Evolutionary conservation across 805 yeast species (phyloP), one percentile per base, ranked within the genome.

Genomic region (Metschnikowia kofuensis): DNA sequence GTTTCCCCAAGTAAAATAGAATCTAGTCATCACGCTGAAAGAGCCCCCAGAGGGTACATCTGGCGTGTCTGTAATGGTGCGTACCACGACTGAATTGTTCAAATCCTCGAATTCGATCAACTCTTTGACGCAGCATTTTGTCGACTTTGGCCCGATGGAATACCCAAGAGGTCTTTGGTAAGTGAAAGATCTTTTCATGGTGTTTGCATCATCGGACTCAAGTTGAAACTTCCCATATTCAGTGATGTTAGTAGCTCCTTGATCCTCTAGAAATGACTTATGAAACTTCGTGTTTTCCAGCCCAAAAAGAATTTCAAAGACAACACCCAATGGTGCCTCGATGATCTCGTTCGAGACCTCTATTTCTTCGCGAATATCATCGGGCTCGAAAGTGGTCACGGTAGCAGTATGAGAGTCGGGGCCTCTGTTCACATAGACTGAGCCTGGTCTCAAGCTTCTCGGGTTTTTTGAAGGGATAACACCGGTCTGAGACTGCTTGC

Each of bases 1-100:
- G 8, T 71, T 74, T 0, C 76, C 89, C 98, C 99, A 94, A 2
- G 85, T 75, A 47, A 89, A 67, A 40, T 83, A 71, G 58, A 83
- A 87, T 51, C 87, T 75, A 0, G 96, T 88, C 53, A 82, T 76
- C 1, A 90, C 90, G 31, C 78, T 74, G 64, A 94, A 94, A 0
- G 87, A 78, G 38, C 77, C 77, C 5, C 99, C 99, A 59, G 91
- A 86, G 0, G 99, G 99, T 13, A 94, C 59, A 15, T 87, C 94
- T 0, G 94, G 95, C 0, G 89, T 84, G 42, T 75, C 77, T 0
- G 90, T 82, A 1, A 72, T 63, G 54, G 84, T 87, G 2, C 76
- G 72, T 2, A 83, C 79, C 30, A 73, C 69, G 21, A 82, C 71
- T 48, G 63, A 68, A 27, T 71, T 67, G 7, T 76, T 70, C 15